Conservation (phyloP, 2,329 filamentous ascomycete genomes). For the Stachybotrys echinatus region DNA sequence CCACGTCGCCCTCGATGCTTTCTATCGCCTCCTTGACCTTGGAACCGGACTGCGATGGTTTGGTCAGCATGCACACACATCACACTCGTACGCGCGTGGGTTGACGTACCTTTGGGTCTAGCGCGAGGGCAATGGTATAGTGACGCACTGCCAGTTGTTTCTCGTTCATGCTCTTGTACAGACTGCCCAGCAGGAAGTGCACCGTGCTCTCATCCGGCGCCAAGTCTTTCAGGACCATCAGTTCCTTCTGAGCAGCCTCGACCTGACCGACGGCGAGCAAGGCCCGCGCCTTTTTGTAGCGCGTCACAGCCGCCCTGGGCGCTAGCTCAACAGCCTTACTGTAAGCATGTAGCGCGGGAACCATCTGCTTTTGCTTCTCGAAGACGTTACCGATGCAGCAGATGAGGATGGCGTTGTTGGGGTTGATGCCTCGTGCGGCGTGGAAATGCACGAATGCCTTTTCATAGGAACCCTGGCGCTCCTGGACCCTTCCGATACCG, state of each 20-base stretch:
- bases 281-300: constrained; percentile 89
- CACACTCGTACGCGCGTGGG: background rate
- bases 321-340: constrained; percentile 76
- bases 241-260: constrained; percentile 70
- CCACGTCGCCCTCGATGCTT: constrained; percentile 74
- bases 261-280: constrained; percentile 70
- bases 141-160: constrained; percentile 81
- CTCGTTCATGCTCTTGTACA: constrained; percentile 69
- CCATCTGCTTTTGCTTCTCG: constrained; percentile 80
- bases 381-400: constrained; percentile 88
- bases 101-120: constrained; percentile 83
- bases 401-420: constrained; percentile 85
- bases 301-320: constrained; percentile 73
- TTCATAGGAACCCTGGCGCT: constrained; percentile 85
- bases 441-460: constrained; percentile 90
- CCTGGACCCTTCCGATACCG: constrained; percentile 75
- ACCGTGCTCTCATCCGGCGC: constrained; percentile 94
- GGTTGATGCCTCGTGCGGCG: constrained; percentile 83
- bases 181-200: constrained; percentile 86
- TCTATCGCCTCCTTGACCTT: constrained; percentile 98
- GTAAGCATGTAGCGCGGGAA: constrained; percentile 75
- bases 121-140: constrained; percentile 88
- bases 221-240: constrained; percentile 83
- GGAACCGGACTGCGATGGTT: constrained; percentile 65
- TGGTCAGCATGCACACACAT: constrained; percentile 5